Evolutionary conservation across 2,329 filamentous ascomycete species (phyloP), one percentile per base, ranked within the genome.

Genomic region (Macrophomina tecta): DNA sequence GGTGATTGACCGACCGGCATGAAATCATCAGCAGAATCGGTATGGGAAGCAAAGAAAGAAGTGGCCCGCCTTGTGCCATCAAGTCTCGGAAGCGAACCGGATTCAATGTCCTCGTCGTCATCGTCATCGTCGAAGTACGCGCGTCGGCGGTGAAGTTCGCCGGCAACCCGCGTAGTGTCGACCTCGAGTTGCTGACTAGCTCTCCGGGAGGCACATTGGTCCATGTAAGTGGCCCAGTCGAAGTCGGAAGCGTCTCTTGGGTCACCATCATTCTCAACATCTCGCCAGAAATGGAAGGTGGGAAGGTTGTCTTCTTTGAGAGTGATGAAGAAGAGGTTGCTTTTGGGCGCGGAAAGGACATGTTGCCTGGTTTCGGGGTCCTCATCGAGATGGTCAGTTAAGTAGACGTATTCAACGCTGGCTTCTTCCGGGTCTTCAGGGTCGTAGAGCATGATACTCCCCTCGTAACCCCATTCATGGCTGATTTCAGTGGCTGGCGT

Each of bases 201-300:
- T 8, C 46, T 40, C 16, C 61, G 12, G n/a, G 23, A 14, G 6
- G 61, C 48, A 45, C 58, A 49, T 12, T 16, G 30, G 32, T 62
- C 32, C 45, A 62, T 49, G 32, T 62, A 62, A 11, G 7, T 23
- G 2, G 32, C 45, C 45, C 42, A 49, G n/a, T 62, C n/a, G 30
- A 60, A 34, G 1, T 8, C 23, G 0, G 12, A 38, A 23, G 32
- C 42, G 9, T 7, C n/a, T 14, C 58, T 38, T 9, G 61, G 61
- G 9, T 53, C 16, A 9, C 61, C 61, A 4, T 52, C 36, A 9
- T 18, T 40, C 16, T 38, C 14, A n/a, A 56, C 63, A 30, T 65
- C 30, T n/a, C 56, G 53, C 65, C 65, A 67, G 40, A 53, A 67
- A 45, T 67, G 49, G 23, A 34, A 67, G 5, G 58, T 55, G 3